Percentiles rank a stretch among this genome's conserved stretches.
Conservation (phyloP, 306 rosid species). For the Prunus armeniaca region DNA sequence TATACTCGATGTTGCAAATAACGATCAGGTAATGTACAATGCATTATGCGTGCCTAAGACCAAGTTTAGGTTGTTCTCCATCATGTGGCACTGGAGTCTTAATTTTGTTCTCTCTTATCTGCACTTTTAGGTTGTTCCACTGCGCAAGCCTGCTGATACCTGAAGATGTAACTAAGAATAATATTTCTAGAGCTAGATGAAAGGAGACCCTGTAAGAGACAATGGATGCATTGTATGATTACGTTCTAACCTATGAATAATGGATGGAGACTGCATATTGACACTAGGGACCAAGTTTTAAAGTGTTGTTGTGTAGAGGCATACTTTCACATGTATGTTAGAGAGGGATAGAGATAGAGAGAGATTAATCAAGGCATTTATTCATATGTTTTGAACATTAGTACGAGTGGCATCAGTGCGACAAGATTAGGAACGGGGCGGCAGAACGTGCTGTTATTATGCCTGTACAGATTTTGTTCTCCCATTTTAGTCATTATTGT, state of each 20-base stretch:
- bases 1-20: slow-evolving; percentile 17
- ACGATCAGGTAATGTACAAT: slow-evolving; percentile 44
- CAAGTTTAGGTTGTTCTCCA: too few relatives aligned
- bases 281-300: not conserved
- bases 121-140: slow-evolving; percentile 41
- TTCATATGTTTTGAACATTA: not conserved
- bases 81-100: not conserved
- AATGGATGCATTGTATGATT: not conserved
- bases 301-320: not conserved
- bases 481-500: not conserved
- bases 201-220: not conserved
- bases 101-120: not conserved
- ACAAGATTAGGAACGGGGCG: not conserved
- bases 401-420: not conserved
- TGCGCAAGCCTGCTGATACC: slow-evolving; percentile 17
- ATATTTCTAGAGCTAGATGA: slow-evolving; percentile 26
- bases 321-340: not conserved
- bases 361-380: not conserved
- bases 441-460: not conserved
- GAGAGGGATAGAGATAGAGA: not conserved
- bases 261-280: not conserved
- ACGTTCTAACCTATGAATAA: not conserved
- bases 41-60: not conserved
- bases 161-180: slow-evolving; percentile 30
- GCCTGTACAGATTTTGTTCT: slow-evolving; percentile 5